Conservation (phyloP, 1,284 basidiomycete genomes). For the Naganishia liquefaciens region DNA sequence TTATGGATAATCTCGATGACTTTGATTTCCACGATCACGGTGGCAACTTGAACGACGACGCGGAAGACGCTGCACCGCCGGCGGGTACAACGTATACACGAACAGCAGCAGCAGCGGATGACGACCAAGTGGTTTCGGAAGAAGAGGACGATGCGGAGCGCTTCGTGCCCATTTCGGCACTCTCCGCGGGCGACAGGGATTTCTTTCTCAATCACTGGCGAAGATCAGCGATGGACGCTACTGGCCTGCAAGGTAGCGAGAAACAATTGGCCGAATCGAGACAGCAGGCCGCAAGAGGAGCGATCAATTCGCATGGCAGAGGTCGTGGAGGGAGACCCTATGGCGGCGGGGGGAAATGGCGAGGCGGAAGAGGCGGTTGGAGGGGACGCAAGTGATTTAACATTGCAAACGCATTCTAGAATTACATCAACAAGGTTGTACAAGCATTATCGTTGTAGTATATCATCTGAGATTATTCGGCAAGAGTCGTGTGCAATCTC, state of each 20-base stretch:
- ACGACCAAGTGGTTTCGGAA: conserved; percentile 6
- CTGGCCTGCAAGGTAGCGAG: conserved; percentile 20
- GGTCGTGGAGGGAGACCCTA: conserved; percentile 10
- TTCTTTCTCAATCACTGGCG: conserved; percentile 28
- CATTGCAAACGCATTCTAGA: not conserved
- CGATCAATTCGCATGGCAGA: conserved; percentile 6
- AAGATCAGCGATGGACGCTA: conserved; percentile 22
- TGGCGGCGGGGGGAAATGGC: conserved; percentile 12
- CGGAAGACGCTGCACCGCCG: not conserved
- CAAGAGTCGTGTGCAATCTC: not conserved
- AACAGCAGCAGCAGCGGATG: not conserved
- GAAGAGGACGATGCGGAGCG: conserved; percentile 15
- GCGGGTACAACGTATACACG: conserved; percentile 6
- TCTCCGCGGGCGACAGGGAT: conserved; percentile 15
- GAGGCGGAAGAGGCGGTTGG: conserved; percentile 13
- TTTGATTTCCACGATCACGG: conserved; percentile 21
- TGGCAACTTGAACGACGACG: not conserved
- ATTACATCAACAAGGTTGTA: not conserved
- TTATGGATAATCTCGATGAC: conserved; percentile 22
- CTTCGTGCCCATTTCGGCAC: conserved; percentile 23
- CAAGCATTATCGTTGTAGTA: conserved; percentile 1
- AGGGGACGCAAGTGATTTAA: conserved; percentile 8
- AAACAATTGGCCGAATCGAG: conserved; percentile 22
- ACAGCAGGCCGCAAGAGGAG: conserved; percentile 3
- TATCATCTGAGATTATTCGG: not conserved